Conservation (phyloP, 2,329 filamentous ascomycete genomes). For the Fusarium sterilihyphosum region DNA sequence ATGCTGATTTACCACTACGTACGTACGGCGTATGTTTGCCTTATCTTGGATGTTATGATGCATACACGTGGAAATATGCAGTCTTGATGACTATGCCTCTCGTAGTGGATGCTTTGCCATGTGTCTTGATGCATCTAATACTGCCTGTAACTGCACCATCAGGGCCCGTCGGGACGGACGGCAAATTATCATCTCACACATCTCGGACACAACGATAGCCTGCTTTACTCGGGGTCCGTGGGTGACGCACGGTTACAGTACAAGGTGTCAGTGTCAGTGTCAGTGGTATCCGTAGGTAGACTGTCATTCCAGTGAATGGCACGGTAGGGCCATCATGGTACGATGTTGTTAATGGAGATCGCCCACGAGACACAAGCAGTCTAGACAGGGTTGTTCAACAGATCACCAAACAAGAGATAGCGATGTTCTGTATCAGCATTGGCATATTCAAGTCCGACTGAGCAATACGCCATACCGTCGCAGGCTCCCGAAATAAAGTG, state of each 20-base stretch:
- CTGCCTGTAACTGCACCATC: neutral
- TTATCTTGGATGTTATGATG: neutral
- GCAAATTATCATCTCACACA: conserved; percentile 1
- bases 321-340: conserved; percentile 34
- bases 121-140: conserved; percentile 11
- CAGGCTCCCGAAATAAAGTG: conserved; percentile 1
- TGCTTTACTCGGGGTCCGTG: neutral
- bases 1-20: neutral
- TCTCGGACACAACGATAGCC: neutral
- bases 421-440: neutral
- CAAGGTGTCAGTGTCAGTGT: neutral
- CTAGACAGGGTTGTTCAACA: neutral
- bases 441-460: neutral
- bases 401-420: conserved; percentile 5
- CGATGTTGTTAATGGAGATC: conserved; percentile 19
- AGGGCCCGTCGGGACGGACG: conserved; percentile 19
- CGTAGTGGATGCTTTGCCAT: conserved; percentile 26
- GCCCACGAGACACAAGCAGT: conserved; percentile 13
- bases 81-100: neutral
- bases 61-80: conserved; percentile 24
- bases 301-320: conserved; percentile 6
- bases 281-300: conserved; percentile 1
- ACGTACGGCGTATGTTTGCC: neutral
- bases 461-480: conserved; percentile 8
- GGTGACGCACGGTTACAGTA: conserved; percentile 11